Evolutionary conservation across 495 filamentous ascomycete genomes (phyloP), one percentile per base, ranked within the genome.

Genomic region (Chaetomium tenue): DNA sequence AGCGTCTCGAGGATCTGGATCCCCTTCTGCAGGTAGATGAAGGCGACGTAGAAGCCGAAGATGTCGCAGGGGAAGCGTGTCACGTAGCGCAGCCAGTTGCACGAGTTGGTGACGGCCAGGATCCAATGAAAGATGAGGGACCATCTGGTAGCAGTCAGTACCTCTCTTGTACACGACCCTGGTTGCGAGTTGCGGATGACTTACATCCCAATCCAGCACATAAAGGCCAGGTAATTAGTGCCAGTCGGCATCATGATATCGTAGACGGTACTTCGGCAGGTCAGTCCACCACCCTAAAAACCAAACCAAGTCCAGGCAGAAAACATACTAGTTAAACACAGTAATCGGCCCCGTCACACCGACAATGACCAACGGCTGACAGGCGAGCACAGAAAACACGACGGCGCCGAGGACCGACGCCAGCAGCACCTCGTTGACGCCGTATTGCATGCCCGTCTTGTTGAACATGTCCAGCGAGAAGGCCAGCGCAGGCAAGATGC

Each of bases 321-420:
- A 70, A n/a, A 64, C 73, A 6, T 75, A 82, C 79, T 92, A 92
- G 70, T 92, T 93, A 67, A 93, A 93, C 22, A 93, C 89, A 18
- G 90, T 91, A 64, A 93, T 93, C 16, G 90, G 90, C 42, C 90
- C 91, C 50, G 91, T 93, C n/a, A 96, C 90, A 44, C 92, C 92
- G 25, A 96, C 92, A 77, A 96, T 95, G 23, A 90, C 88, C 68
- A 94, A 71, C 37, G 91, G 91, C 73, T 94, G 91, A 33, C 89
- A 89, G 3, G 90, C 87, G 50, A 90, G 78, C 16, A 93, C 66
- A 7, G 88, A 79, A 70, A 94, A 94, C 0, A 93, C 90, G 2
- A 91, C 83, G 20, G 90, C 82, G 2, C 88, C 91, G 26, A 93
- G 79, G 25, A 92, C 90, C 18, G 89, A 92, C 1, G 90, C 83